phyloP scores from a whole-genome alignment of 495 filamentous ascomycete species.

The Talaromyces adpressus region DNA sequence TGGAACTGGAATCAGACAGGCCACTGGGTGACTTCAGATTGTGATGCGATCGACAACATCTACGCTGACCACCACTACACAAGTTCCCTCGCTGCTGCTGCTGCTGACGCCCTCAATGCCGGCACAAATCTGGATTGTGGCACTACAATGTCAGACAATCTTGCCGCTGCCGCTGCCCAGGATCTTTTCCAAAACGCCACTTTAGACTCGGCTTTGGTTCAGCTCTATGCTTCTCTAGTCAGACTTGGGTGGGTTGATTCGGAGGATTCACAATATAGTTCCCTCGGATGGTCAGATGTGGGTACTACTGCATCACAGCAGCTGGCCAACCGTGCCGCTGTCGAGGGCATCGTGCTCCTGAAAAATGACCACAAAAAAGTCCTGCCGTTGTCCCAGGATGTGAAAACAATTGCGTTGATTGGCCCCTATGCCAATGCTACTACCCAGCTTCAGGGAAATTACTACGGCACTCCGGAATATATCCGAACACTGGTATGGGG shows the following conservation, averaged over 20 bases:
- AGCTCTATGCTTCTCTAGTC: slow-evolving; percentile 44
- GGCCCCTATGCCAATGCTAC: slow-evolving; percentile 48
- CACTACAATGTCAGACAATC: slow-evolving; percentile 35
- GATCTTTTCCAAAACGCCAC: slow-evolving; percentile 30
- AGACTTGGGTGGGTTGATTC: slow-evolving; percentile 49
- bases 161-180: slow-evolving; percentile 33
- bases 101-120: slow-evolving; percentile 43
- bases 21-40: slow-evolving; percentile 46
- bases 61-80: slow-evolving; percentile 42
- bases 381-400: slow-evolving; percentile 31
- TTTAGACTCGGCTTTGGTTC: slow-evolving; percentile 38
- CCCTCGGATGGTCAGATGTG: slow-evolving; percentile 38
- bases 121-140: slow-evolving; percentile 53
- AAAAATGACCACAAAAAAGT: slow-evolving; percentile 43
- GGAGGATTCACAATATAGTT: slow-evolving; percentile 27
- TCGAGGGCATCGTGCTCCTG: slow-evolving; percentile 45
- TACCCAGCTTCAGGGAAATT: slow-evolving; percentile 51
- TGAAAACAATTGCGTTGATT: slow-evolving; percentile 39
- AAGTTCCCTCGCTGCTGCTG: slow-evolving; percentile 33
- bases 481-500: slow-evolving; percentile 43
- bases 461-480: slow-evolving; percentile 43
- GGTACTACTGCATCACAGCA: slow-evolving; percentile 34
- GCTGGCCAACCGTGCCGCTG: slow-evolving; percentile 43
- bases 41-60: slow-evolving; percentile 43
- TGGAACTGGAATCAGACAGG: slow-evolving; percentile 40